A percentile compares a stretch with the other conserved stretches of the same genome.
phyloP scores from a whole-genome alignment of 306 rosid genomes.

The Lagenaria siceraria region DNA sequence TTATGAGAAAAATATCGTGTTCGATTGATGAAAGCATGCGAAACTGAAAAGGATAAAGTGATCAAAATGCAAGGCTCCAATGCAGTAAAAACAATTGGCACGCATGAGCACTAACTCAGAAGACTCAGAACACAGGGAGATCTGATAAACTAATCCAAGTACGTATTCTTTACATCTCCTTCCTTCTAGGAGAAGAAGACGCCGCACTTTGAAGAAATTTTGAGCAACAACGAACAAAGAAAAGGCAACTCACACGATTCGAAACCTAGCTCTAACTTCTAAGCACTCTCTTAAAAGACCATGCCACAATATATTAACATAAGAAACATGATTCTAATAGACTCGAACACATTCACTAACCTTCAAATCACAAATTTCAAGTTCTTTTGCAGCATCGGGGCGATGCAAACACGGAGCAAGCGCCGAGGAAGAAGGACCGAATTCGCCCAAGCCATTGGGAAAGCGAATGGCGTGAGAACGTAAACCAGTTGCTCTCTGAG shows the following conservation, averaged over 20 bases:
- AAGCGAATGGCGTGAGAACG: constrained; percentile 4
- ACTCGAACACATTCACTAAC: constrained; percentile 12
- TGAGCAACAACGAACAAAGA: neutral
- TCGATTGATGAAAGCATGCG: neutral
- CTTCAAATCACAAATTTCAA: constrained; percentile 47
- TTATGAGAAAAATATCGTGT: neutral
- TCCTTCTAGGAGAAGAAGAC: neutral
- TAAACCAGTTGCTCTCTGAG: constrained; percentile 29
- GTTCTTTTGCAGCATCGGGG: constrained; percentile 21
- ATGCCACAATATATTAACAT: neutral
- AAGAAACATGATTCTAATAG: neutral
- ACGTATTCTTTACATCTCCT: neutral
- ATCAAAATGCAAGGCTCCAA: neutral
- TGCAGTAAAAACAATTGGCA: neutral
- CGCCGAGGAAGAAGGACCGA: constrained; percentile 9
- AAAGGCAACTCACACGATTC: neutral
- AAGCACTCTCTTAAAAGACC: neutral
- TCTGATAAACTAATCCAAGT: neutral
- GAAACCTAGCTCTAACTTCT: neutral
- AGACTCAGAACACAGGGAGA: neutral
- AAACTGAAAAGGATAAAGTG: neutral
- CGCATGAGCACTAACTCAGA: neutral
- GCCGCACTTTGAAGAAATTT: neutral
- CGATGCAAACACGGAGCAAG: constrained; percentile 13
- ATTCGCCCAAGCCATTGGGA: constrained; percentile 14